A percentile compares a stretch with the other conserved stretches of the same genome.
These are phyloP conservation scores for Kuraishia capsulata DNA, from an alignment of 805 yeast genomes.

Conservation along the genomic window DNA sequence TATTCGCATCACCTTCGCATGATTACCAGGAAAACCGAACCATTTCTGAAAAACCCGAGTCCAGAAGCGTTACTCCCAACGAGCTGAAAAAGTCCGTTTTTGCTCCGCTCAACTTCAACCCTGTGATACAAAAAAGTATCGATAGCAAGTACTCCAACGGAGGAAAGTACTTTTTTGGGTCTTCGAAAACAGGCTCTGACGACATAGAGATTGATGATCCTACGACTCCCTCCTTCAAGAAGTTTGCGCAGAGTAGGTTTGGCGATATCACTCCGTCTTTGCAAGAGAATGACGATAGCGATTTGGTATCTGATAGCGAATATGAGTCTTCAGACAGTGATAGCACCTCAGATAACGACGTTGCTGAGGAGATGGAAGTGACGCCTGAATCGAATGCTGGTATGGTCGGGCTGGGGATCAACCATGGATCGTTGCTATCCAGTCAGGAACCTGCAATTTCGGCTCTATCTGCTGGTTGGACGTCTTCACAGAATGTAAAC, in stretches of 20 bases:
- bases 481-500: background rate
- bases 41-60: conserved; percentile 3
- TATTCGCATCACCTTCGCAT: conserved; percentile 24
- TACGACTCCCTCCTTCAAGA: conserved; percentile 5
- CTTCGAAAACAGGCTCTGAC: conserved; percentile 3
- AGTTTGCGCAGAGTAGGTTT: background rate
- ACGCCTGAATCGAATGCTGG: background rate
- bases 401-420: too few species aligned
- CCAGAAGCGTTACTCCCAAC: too few species aligned
- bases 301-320: conserved; percentile 21
- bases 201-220: conserved; percentile 3
- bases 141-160: conserved; percentile 86
- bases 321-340: background rate
- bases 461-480: background rate
- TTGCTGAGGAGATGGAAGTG: background rate
- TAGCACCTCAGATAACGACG: background rate
- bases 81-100: conserved; percentile 49
- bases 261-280: background rate
- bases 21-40: conserved; percentile 6
- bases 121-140: conserved; percentile 62
- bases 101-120: conserved; percentile 77
- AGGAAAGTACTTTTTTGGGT: conserved; percentile 70
- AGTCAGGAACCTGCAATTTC: background rate
- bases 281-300: conserved; percentile 8
- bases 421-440: too few species aligned